Conservation (phyloP, 2,329 filamentous ascomycete genomes). For the Didymella sp. region DNA sequence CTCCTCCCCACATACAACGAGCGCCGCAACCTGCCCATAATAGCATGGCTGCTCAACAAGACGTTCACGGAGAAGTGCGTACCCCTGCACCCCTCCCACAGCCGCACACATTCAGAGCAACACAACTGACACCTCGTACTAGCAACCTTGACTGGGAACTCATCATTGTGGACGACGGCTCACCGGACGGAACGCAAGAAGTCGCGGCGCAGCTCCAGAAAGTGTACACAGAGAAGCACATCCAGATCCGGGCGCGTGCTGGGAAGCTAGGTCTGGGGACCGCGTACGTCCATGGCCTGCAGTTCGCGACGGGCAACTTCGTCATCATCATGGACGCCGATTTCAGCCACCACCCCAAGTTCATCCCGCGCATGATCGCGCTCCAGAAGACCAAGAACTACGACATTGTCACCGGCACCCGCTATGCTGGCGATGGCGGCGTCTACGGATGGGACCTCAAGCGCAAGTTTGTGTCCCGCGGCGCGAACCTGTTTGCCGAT, state of each 20-base stretch:
- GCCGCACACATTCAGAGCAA: background rate
- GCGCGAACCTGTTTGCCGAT: constrained; percentile 94
- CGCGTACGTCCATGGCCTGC: constrained; percentile 91
- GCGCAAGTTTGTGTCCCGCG: constrained; percentile 75
- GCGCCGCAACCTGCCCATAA: constrained; percentile 94
- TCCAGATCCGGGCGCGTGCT: constrained; percentile 83
- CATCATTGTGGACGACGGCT: constrained; percentile 97
- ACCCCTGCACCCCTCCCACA: constrained; percentile 13
- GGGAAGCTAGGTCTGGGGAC: constrained; percentile 98
- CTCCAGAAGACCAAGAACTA: constrained; percentile 79
- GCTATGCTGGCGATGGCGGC: constrained; percentile 84
- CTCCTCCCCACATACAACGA: constrained; percentile 99
- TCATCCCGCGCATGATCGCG: constrained; percentile 92
- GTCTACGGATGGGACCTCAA: constrained; percentile 98
- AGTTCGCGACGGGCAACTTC: constrained; percentile 90
- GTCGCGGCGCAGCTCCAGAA: constrained; percentile 89
- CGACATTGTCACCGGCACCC: constrained; percentile 96
- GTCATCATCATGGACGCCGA: constrained; percentile 99
- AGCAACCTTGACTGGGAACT: constrained; percentile 97
- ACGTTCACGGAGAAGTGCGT: constrained; percentile 87
- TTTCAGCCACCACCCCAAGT: constrained; percentile 98
- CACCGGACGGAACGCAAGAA: constrained; percentile 91
- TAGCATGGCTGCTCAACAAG: constrained; percentile 90
- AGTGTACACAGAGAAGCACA: constrained; percentile 76
- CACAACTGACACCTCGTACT: constrained; percentile 16